Percentiles rank a stretch among this genome's conserved stretches.
phyloP scores from a whole-genome alignment of 306 rosid species.

The Prunus mume region DNA sequence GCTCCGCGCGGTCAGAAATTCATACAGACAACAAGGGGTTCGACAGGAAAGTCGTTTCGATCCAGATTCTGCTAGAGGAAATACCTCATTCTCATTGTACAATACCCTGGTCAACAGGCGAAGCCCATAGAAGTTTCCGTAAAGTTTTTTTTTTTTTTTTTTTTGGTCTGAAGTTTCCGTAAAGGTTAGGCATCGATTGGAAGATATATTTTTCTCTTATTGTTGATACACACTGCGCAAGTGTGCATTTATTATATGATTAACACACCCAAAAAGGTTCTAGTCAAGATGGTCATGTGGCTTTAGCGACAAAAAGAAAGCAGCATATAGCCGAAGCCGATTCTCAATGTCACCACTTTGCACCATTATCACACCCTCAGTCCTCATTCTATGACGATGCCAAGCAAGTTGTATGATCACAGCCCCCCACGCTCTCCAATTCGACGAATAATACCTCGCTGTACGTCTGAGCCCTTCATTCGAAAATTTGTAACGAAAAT shows the following conservation, averaged over 20 bases:
- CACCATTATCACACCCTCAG: background rate
- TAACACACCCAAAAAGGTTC: background rate
- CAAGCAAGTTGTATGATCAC: conserved; percentile 35
- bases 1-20: no score
- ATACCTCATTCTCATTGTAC: background rate
- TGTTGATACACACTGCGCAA: background rate
- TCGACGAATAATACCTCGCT: conserved; percentile 36
- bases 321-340: conserved; percentile 19
- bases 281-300: conserved; percentile 43
- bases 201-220: background rate
- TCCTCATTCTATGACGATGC: conserved; percentile 24
- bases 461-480: conserved; percentile 18
- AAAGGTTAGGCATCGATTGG: no score
- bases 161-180: no score
- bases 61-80: no score
- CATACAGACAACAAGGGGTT: no score
- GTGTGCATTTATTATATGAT: background rate
- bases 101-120: no score
- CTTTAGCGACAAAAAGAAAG: conserved; percentile 23
- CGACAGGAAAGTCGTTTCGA: no score
- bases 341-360: conserved; percentile 8
- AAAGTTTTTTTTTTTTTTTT: no score
- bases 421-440: conserved; percentile 49
- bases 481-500: conserved; percentile 33
- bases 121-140: no score